Evolutionary conservation across 1,284 basidiomycete species (phyloP).

Genomic region (Trichosporon faecale): DNA sequence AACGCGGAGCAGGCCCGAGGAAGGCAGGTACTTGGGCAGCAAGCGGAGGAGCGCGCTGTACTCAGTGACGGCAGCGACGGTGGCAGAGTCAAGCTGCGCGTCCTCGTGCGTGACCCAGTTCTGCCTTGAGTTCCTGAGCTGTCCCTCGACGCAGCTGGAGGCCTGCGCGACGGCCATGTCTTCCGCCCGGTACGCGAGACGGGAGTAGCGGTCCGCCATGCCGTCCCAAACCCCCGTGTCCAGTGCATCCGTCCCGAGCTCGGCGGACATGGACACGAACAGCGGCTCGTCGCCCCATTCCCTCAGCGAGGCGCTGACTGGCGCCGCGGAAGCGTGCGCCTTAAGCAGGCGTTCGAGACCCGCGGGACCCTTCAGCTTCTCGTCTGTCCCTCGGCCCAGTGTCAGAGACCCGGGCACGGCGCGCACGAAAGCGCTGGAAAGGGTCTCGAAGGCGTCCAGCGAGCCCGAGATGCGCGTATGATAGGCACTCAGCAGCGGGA

Average conservation of each 20-base stretch:
- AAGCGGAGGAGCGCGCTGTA: constrained; percentile 69
- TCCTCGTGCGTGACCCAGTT: constrained; percentile 1
- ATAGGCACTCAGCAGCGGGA: constrained; percentile 73
- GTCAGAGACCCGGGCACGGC: constrained; percentile 81
- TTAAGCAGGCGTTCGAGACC: constrained; percentile 78
- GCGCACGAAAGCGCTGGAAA: constrained; percentile 80
- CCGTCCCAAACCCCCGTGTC: constrained; percentile 63
- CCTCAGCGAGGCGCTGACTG: constrained; percentile 64
- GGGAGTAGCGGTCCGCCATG: constrained; percentile 63
- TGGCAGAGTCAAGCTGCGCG: constrained; percentile 57
- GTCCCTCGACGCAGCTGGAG: constrained; percentile 71
- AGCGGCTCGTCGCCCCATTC: constrained; percentile 88
- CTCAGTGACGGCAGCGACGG: constrained; percentile 67
- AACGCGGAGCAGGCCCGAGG: constrained; percentile 58
- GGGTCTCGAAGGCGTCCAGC: constrained; percentile 86
- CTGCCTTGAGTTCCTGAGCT: constrained; percentile 56
- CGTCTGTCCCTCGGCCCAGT: not conserved
- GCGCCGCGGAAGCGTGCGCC: constrained; percentile 72
- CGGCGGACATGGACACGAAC: constrained; percentile 80
- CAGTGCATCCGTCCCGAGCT: constrained; percentile 57
- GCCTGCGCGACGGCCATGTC: constrained; percentile 79
- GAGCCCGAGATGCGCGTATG: constrained; percentile 73
- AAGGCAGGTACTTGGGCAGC: constrained; percentile 62
- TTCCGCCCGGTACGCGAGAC: constrained; percentile 67
- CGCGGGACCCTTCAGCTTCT: constrained; percentile 64